Conservation (phyloP, 2,329 filamentous ascomycete genomes). For the Xylaria sp. region DNA sequence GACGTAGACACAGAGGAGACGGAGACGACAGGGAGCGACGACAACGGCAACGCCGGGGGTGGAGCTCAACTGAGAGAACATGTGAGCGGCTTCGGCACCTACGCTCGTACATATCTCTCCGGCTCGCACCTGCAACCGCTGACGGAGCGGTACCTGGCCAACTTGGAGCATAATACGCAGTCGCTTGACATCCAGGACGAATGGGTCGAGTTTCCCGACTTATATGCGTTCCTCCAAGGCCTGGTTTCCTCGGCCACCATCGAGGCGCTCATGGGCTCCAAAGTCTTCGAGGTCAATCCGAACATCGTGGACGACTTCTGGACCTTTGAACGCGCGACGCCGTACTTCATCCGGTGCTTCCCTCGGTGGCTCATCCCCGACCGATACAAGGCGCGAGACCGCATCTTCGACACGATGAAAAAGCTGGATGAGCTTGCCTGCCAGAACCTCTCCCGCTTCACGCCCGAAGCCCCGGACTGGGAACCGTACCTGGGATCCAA, state of each 20-base stretch:
- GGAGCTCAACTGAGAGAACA: no score
- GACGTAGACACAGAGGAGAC: no score
- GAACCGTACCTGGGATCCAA: conserved; percentile 18
- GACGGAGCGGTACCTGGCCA: no score
- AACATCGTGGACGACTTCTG: conserved; percentile 15
- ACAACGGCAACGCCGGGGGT: no score
- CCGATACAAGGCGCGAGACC: conserved; percentile 8
- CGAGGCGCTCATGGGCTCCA: conserved; percentile 17
- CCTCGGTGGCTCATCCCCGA: conserved; percentile 14
- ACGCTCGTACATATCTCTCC: no score
- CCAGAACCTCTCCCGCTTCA: conserved; percentile 2
- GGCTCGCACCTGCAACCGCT: no score
- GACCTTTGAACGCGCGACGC: conserved; percentile 2
- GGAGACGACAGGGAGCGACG: no score
- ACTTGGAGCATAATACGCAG: no score
- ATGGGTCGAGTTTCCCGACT: no score
- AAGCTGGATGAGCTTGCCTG: conserved; percentile 13
- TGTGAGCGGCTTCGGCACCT: no score
- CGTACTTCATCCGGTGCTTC: conserved; percentile 8
- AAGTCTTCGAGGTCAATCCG: conserved; percentile 18
- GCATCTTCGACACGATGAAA: conserved; percentile 13
- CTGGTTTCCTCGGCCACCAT: no score
- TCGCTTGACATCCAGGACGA: background rate
- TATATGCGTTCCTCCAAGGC: no score
- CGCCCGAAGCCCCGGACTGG: conserved; percentile 14